phyloP scores from a whole-genome alignment of 2,329 filamentous ascomycete species.

The Gnomoniopsis smithogilvyi region DNA sequence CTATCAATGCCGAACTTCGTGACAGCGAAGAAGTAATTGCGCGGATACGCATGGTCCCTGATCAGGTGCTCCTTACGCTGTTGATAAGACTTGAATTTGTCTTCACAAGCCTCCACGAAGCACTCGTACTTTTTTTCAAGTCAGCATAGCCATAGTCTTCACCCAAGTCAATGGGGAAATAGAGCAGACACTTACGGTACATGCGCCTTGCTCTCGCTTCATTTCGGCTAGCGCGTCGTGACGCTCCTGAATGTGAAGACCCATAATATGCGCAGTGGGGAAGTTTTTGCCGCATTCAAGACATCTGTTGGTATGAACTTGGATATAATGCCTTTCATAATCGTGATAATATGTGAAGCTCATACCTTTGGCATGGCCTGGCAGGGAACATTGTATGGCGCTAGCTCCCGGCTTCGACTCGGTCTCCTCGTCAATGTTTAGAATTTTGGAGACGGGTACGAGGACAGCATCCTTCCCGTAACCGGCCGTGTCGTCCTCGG shows the following conservation, averaged over 20 bases:
- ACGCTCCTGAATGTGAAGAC: slow-evolving; percentile 84
- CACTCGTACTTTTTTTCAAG: slow-evolving; percentile 65
- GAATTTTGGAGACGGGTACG: slow-evolving; percentile 47
- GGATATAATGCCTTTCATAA: slow-evolving; percentile 83
- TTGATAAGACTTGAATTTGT: slow-evolving; percentile 76
- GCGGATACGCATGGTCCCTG: slow-evolving; percentile 90
- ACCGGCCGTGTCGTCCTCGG: slow-evolving; percentile 28
- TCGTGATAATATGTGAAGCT: slow-evolving; percentile 72
- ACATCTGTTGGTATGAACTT: slow-evolving; percentile 80
- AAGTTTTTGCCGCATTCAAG: slow-evolving; percentile 83
- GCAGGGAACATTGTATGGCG: slow-evolving; percentile 76
- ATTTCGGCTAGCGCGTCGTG: slow-evolving; percentile 79
- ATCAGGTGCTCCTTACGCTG: slow-evolving; percentile 87
- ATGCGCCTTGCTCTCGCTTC: slow-evolving; percentile 75
- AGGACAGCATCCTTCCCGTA: slow-evolving; percentile 22
- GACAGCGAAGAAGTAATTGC: slow-evolving; percentile 83
- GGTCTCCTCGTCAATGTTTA: slow-evolving; percentile 52
- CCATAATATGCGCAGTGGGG: slow-evolving; percentile 75
- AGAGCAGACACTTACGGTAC: slow-evolving; percentile 60
- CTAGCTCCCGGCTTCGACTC: slow-evolving; percentile 32
- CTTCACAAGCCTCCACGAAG: slow-evolving; percentile 85
- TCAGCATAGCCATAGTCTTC: neutral
- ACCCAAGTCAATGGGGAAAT: neutral
- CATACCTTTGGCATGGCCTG: slow-evolving; percentile 70
- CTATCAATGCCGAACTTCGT: slow-evolving; percentile 89